Evolutionary conservation across 129 eudicot genomes (phyloP), one percentile per base, ranked within the genome.

Genomic region (Dittrichia graveolens): DNA sequence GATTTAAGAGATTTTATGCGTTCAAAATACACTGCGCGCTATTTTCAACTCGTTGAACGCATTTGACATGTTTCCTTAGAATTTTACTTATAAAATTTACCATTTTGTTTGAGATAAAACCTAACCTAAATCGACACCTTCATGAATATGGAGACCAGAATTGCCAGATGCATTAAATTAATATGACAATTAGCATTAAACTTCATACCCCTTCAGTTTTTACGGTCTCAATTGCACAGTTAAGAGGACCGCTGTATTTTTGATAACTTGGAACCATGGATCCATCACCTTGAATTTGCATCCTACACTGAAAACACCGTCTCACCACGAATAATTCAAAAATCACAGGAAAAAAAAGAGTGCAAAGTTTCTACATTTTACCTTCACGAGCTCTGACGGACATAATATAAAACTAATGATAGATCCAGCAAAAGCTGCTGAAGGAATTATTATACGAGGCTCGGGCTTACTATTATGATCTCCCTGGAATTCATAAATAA

Each of bases 221-320:
- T 56, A 89, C 61, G n/a, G 98, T 93, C 79, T 84, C 78, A 43
- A 87, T 75, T 24, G 90, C 98, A 81, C 95, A 93, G 66, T 93
- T 95, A 71, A 87, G 87, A 55, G 96, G 96, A 71, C 95, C 71
- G 11, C 49, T 80, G 79, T 87, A 89, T 80, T 78, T 85, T 56
- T 72, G 78, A 54, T 83, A 63, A 70, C 75, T 69, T 42, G 89
- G 85, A 82, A 89, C 78, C 65, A 82, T 71, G 19, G 90, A 89
- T 52, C 85, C 98, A 40, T 84, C 76, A 61, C 96, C 98, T 75
- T 93, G 96, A 79, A 93, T 86, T 89, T 93, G 98, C 96, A 93
- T 93, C 86, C 96, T 89, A 82, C 98, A 93, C 96, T 89, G 96
- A 57, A 89, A 74, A 85, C 62, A 75, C 61, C 61, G 57, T 70